Evolutionary conservation across 768 basidiomycete genomes (phyloP).

Genomic region (Lactarius evosmus): DNA sequence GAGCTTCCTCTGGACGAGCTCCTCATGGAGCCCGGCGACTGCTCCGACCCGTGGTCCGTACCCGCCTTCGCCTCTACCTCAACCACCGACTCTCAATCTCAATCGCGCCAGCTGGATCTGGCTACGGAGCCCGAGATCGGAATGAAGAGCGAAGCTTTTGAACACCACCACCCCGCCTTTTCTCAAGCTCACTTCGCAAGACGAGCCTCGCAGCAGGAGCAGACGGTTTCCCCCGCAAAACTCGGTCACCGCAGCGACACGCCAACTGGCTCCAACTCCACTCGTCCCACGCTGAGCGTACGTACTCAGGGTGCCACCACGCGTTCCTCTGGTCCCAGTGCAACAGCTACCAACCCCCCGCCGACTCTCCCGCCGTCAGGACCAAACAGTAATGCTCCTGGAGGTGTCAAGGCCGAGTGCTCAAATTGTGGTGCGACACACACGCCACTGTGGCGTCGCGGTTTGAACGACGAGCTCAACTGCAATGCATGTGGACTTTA

Average conservation of each 20-base stretch:
- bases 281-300: slow-evolving; percentile 22
- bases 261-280: background rate
- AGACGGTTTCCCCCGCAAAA: slow-evolving; percentile 58
- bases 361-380: slow-evolving; percentile 28
- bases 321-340: slow-evolving; percentile 64
- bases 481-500: slow-evolving; percentile 89
- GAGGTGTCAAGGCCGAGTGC: slow-evolving; percentile 75
- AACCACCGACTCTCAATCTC: slow-evolving; percentile 12
- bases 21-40: slow-evolving; percentile 45
- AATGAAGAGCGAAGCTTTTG: slow-evolving; percentile 27
- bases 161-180: slow-evolving; percentile 33
- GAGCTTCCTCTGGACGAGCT: slow-evolving; percentile 85
- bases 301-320: slow-evolving; percentile 22
- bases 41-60: slow-evolving; percentile 34
- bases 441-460: slow-evolving; percentile 83
- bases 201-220: slow-evolving; percentile 40
- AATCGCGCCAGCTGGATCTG: slow-evolving; percentile 28
- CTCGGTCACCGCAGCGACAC: slow-evolving; percentile 41
- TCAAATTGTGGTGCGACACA: slow-evolving; percentile 88
- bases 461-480: slow-evolving; percentile 84
- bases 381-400: slow-evolving; percentile 43
- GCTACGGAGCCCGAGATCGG: slow-evolving; percentile 35
- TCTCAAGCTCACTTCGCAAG: slow-evolving; percentile 42
- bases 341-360: slow-evolving; percentile 39
- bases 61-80: slow-evolving; percentile 22